A percentile compares a stretch with the other conserved stretches of the same genome.
phyloP scores from a whole-genome alignment of 257 asterid genomes.

The Anisodus acutangulus region DNA sequence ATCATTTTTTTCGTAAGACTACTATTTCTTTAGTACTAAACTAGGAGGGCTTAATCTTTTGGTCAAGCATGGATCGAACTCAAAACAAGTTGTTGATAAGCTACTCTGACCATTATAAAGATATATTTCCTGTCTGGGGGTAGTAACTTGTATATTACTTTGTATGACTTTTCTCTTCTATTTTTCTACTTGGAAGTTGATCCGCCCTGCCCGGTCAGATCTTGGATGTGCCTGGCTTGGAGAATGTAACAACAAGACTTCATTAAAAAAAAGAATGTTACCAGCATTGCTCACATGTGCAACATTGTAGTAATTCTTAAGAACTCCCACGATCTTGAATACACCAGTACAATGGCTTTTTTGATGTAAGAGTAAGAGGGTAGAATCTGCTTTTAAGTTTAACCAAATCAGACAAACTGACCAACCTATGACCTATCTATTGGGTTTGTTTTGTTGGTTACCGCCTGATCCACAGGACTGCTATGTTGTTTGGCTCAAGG shows the following conservation, averaged over 20 bases:
- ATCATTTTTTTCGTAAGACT: neutral
- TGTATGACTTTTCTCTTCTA: no score
- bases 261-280: neutral
- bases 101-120: neutral
- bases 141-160: no score
- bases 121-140: neutral
- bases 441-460: conserved; percentile 2
- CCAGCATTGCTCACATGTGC: conserved; percentile 2
- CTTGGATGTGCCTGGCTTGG: neutral
- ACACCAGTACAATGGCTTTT: neutral
- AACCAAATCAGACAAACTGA: neutral
- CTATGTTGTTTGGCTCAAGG: conserved; percentile 18
- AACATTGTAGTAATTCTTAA: conserved; percentile 14
- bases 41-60: conserved; percentile 1
- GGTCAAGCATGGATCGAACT: conserved; percentile 2
- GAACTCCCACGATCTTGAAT: conserved; percentile 15
- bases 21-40: conserved; percentile 1
- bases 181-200: conserved; percentile 16
- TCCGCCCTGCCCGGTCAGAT: neutral
- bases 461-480: conserved; percentile 16
- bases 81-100: conserved; percentile 3
- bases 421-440: conserved; percentile 1
- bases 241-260: neutral
- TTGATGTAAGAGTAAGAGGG: neutral
- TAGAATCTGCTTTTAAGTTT: neutral